Evolutionary conservation across 2,329 filamentous ascomycete species (phyloP).

Genomic region (Paracamarosporium sp.): DNA sequence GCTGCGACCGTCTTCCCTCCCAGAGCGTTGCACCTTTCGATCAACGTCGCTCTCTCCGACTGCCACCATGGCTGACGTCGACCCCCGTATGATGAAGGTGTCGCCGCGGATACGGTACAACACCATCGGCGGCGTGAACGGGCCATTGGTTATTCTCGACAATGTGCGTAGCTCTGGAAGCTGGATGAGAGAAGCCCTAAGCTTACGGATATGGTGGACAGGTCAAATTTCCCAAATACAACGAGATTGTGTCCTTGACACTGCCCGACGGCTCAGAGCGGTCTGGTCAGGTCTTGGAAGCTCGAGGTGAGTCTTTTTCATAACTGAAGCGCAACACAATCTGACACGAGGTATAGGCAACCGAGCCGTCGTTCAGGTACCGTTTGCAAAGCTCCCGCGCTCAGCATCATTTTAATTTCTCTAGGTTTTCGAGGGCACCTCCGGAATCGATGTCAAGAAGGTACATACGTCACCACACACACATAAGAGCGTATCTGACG

Average conservation of each 20-base stretch:
- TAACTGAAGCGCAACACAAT: background rate
- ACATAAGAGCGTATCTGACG: constrained; percentile 28
- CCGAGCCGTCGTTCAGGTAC: constrained; percentile 92
- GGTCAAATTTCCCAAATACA: constrained; percentile 98
- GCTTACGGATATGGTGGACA: constrained; percentile 50
- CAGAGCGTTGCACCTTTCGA: constrained; percentile 20
- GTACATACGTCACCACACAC: constrained; percentile 46
- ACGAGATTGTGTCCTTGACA: constrained; percentile 96
- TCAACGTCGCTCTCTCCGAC: constrained; percentile 24
- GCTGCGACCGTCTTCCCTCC: constrained; percentile 22
- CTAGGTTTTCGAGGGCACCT: constrained; percentile 95
- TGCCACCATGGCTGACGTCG: constrained; percentile 47
- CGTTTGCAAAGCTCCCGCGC: background rate
- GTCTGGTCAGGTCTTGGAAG: constrained; percentile 95
- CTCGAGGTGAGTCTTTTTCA: constrained; percentile 74
- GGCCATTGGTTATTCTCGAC: constrained; percentile 95
- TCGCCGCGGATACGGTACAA: constrained; percentile 89
- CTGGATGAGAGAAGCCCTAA: constrained; percentile 8
- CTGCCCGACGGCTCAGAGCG: constrained; percentile 93
- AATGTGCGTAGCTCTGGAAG: constrained; percentile 68
- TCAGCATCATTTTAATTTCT: constrained; percentile 27
- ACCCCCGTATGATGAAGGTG: constrained; percentile 63
- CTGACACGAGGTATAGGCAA: constrained; percentile 66
- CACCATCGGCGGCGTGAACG: constrained; percentile 97
- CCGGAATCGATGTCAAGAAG: constrained; percentile 98